phyloP scores from a whole-genome alignment of 139 green algal genomes.

The Zygnema circumcarinatum region DNA sequence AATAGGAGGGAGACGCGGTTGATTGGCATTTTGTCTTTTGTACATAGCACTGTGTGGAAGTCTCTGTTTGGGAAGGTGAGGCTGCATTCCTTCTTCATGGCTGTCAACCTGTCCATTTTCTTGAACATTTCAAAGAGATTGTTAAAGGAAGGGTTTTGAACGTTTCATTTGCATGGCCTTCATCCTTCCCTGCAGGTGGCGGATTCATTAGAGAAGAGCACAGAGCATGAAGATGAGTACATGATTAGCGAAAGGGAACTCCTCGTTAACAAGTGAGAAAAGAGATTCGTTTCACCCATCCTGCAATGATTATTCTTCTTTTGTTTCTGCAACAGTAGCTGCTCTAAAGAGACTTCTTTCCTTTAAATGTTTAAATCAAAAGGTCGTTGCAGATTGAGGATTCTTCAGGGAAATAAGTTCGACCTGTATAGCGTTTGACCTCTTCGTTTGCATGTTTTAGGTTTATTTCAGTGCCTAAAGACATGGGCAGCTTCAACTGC shows the following conservation, averaged over 20 bases:
- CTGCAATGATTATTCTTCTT: not conserved
- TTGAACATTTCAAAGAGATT: too few relatives aligned
- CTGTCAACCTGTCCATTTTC: not conserved
- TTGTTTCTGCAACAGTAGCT: slow-evolving; percentile 23
- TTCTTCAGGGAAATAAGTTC: too few relatives aligned
- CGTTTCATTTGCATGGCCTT: too few relatives aligned
- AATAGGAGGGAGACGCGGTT: slow-evolving; percentile 75
- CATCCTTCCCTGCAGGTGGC: too few relatives aligned
- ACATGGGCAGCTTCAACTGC: slow-evolving; percentile 90
- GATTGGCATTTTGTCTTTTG: slow-evolving; percentile 89
- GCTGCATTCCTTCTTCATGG: not conserved
- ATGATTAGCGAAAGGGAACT: slow-evolving; percentile 95
- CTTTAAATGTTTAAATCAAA: not conserved
- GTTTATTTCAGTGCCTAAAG: slow-evolving; percentile 91
- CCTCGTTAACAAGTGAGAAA: slow-evolving; percentile 72
- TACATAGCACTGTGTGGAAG: slow-evolving; percentile 90
- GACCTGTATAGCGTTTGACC: too few relatives aligned
- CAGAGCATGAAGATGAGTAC: slow-evolving; percentile 92
- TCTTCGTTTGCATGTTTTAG: too few relatives aligned
- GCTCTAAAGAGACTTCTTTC: too few relatives aligned
- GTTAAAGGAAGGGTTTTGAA: too few relatives aligned
- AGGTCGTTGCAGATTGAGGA: too few relatives aligned
- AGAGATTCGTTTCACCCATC: not conserved
- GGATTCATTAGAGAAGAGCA: slow-evolving; percentile 94
- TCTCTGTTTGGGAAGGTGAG: slow-evolving; percentile 87